Evolutionary conservation across 1,284 basidiomycete species (phyloP).

Genomic region (Wolfiporia cocos): DNA sequence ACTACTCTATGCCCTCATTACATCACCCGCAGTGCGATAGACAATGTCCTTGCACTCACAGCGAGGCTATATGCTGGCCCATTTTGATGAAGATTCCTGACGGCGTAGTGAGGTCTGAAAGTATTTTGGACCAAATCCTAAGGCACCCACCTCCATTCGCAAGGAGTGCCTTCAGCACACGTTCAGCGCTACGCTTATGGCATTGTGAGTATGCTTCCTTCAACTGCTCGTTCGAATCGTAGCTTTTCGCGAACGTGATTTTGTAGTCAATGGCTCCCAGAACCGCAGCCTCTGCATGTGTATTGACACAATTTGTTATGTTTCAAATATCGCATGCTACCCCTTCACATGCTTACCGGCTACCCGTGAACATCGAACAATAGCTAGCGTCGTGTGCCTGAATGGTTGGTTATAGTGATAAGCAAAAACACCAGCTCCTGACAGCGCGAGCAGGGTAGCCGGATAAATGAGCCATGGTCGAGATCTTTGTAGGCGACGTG

Average conservation of each 20-base stretch:
- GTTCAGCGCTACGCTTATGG: constrained; percentile 73
- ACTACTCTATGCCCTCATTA: constrained; percentile 35
- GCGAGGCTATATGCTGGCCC: constrained; percentile 83
- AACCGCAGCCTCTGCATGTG: constrained; percentile 49
- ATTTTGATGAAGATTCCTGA: constrained; percentile 90
- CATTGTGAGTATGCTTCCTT: constrained; percentile 66
- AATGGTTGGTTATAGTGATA: constrained; percentile 61
- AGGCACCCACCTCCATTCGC: constrained; percentile 72
- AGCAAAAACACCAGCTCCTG: constrained; percentile 39
- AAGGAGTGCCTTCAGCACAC: constrained; percentile 75
- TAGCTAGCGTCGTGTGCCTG: constrained; percentile 56
- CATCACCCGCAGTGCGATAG: constrained; percentile 16
- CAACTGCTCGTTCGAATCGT: constrained; percentile 49
- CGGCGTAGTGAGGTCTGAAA: background rate
- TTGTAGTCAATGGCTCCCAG: constrained; percentile 83
- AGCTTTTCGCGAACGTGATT: constrained; percentile 56
- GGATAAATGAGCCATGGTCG: constrained; percentile 20
- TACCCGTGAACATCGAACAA: constrained; percentile 69
- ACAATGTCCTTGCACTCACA: constrained; percentile 32
- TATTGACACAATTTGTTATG: background rate
- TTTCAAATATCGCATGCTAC: background rate
- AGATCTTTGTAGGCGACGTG: constrained; percentile 5
- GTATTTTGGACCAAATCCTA: background rate
- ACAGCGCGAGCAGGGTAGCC: constrained; percentile 17
- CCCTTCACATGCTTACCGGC: constrained; percentile 38